Evolutionary conservation across 1,284 basidiomycete genomes (phyloP).

Genomic region (Ganoderma multipileum): DNA sequence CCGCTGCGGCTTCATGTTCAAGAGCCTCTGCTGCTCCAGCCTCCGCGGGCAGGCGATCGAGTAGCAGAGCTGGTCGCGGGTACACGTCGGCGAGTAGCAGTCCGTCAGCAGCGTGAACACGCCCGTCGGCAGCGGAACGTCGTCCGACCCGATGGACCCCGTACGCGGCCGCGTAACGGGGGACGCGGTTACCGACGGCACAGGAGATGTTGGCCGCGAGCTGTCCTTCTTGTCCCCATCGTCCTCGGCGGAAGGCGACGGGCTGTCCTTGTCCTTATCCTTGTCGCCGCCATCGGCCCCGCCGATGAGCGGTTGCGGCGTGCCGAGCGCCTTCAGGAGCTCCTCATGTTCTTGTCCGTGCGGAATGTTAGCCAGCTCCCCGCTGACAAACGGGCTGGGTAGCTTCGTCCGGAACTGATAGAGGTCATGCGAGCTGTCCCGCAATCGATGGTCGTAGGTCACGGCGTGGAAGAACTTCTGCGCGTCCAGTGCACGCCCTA

Average conservation of each 20-base stretch:
- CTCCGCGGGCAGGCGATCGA: slow-evolving; percentile 95
- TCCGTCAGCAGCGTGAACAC: slow-evolving; percentile 97
- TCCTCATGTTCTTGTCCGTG: slow-evolving; percentile 43
- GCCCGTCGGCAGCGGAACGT: slow-evolving; percentile 86
- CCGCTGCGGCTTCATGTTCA: slow-evolving; percentile 93
- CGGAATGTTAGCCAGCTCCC: slow-evolving; percentile 59
- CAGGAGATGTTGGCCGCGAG: slow-evolving; percentile 47
- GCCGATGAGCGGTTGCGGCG: slow-evolving; percentile 32
- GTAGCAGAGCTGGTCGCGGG: slow-evolving; percentile 92
- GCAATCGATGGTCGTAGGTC: slow-evolving; percentile 95
- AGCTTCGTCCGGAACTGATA: slow-evolving; percentile 90
- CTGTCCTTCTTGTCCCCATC: slow-evolving; percentile 46
- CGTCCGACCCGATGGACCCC: slow-evolving; percentile 59
- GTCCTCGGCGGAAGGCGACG: slow-evolving; percentile 48
- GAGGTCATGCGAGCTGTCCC: slow-evolving; percentile 89
- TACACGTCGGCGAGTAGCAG: slow-evolving; percentile 98
- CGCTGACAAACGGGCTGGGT: slow-evolving; percentile 79
- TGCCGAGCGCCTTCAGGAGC: slow-evolving; percentile 34
- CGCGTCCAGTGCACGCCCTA: slow-evolving; percentile 94
- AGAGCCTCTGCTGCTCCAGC: slow-evolving; percentile 91
- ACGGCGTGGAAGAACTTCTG: slow-evolving; percentile 99
- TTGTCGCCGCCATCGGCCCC: slow-evolving; percentile 29
- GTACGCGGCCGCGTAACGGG: slow-evolving; percentile 46
- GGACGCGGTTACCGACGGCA: slow-evolving; percentile 42
- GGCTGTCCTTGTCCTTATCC: slow-evolving; percentile 41